Evolutionary conservation across 148 eudicot genomes (phyloP), one percentile per base, ranked within the genome.

Genomic region (Diospyros lotus): DNA sequence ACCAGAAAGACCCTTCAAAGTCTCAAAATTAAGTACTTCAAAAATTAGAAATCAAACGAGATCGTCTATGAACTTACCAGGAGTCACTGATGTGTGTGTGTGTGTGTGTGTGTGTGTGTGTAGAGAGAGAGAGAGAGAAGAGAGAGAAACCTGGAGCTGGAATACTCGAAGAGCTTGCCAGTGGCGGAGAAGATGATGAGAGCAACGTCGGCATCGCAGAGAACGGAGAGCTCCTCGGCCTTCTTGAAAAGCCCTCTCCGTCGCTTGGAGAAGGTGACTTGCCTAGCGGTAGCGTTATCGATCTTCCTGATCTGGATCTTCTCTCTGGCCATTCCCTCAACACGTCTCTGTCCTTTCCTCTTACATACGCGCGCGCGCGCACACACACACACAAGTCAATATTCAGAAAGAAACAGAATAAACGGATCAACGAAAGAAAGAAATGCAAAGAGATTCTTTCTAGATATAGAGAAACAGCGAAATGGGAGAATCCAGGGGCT

Each of bases 171-270:
- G 79, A 92, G 88, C 86, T 90, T 94, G 63, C 90, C 95, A 71
- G 93, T 80, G 40, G 97, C 72, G 63, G 97, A 89, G 86, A 90
- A 92, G 78, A 94, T 52, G 77, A 94, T 84, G 73, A 89, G 86
- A 43, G 90, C 98, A 73, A 93, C 93, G 72, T 93, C 96, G 73
- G 98, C 98, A 86, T 93, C 98, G 76, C 98, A 94, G 51, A 94
- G 87, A 51, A 92, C 85, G 56, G 95, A 86, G 18, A 94, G 97
- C 82, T 92, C 98, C 55, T 94, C 87, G 62, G 98, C 98, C 77
- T 94, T 94, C 90, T 94, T 94, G 81, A 94, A 90, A 50, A 94
- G 83, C 51, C 98, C 98, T 87, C 97, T 92, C 83, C 98, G 80
- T 74, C 98, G 87, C 79, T 94, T 94, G 4, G 98, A 92, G 75